These are phyloP conservation scores for Solidago caesia DNA, from an alignment of 129 eudicot genomes.

Conservation along the genomic window DNA sequence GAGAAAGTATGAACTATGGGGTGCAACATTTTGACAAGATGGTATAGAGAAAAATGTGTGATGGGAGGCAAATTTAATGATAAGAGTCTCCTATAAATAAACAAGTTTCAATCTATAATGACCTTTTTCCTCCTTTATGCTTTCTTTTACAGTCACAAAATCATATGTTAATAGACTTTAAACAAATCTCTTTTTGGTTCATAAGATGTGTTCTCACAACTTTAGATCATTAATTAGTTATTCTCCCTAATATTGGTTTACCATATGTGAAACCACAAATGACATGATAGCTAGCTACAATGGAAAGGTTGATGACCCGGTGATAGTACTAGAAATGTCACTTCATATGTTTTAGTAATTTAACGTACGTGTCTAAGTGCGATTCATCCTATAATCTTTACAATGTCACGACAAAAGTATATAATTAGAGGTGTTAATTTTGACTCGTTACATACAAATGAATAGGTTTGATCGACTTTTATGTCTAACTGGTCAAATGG, in stretches of 20 bases:
- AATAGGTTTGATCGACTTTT: background rate
- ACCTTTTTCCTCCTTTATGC: conserved; percentile 34
- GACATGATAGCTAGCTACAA: conserved; percentile 29
- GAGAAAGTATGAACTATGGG: conserved; percentile 30
- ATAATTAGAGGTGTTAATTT: background rate
- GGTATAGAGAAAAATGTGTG: conserved; percentile 20
- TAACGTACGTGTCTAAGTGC: background rate
- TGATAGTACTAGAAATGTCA: conserved; percentile 6
- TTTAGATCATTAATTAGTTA: conserved; percentile 29
- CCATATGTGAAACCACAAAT: conserved; percentile 25
- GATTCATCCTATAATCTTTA: background rate
- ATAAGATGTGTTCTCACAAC: conserved; percentile 39
- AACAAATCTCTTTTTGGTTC: conserved; percentile 26
- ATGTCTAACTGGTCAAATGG: background rate
- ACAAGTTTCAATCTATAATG: conserved; percentile 35
- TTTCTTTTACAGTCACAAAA: conserved; percentile 30
- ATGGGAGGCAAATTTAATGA: conserved; percentile 30
- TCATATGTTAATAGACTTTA: conserved; percentile 29
- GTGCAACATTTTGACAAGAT: conserved; percentile 33
- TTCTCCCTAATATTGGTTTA: conserved; percentile 27
- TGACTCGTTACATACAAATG: background rate
- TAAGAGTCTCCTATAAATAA: conserved; percentile 32
- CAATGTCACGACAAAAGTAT: background rate
- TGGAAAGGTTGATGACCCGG: conserved; percentile 1
- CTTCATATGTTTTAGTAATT: conserved; percentile 6